These are phyloP conservation scores for Sodiomyces alkalinus DNA, from an alignment of 2,329 filamentous ascomycete species.

Conservation along the genomic window DNA sequence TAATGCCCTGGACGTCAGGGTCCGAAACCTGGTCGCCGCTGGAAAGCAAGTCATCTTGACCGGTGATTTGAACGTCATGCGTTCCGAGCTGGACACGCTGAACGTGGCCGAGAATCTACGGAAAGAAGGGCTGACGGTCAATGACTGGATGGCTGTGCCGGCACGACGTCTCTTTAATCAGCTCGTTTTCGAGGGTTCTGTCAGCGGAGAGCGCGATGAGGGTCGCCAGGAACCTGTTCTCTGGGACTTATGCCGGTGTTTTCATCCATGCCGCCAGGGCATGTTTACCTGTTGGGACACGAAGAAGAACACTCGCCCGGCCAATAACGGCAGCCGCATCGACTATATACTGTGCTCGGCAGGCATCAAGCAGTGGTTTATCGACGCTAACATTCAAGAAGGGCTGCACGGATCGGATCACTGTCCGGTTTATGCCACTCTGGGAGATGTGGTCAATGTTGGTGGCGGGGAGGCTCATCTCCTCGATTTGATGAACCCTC, in stretches of 20 bases:
- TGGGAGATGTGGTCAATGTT: conserved; percentile 46
- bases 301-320: conserved; percentile 86
- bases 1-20: conserved; percentile 61
- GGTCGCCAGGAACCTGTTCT: conserved; percentile 57
- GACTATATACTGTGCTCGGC: conserved; percentile 83
- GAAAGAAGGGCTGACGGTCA: conserved; percentile 51
- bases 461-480: conserved; percentile 36
- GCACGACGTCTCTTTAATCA: conserved; percentile 73
- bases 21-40: conserved; percentile 65
- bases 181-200: conserved; percentile 57
- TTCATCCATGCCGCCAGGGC: conserved; percentile 62
- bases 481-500: conserved; percentile 63
- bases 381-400: conserved; percentile 75
- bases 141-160: conserved; percentile 59
- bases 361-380: conserved; percentile 67
- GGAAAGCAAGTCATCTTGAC: conserved; percentile 78
- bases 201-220: conserved; percentile 50
- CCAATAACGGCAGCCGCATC: conserved; percentile 83
- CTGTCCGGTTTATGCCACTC: conserved; percentile 73
- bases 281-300: conserved; percentile 99
- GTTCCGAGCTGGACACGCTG: conserved; percentile 59
- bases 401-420: conserved; percentile 91
- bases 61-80: conserved; percentile 74
- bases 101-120: conserved; percentile 55
- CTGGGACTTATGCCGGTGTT: conserved; percentile 71